A percentile compares a stretch with the other conserved stretches of the same genome.
phyloP scores from a whole-genome alignment of 1,139 yeast genomes.

The Candida labiduridarum region DNA sequence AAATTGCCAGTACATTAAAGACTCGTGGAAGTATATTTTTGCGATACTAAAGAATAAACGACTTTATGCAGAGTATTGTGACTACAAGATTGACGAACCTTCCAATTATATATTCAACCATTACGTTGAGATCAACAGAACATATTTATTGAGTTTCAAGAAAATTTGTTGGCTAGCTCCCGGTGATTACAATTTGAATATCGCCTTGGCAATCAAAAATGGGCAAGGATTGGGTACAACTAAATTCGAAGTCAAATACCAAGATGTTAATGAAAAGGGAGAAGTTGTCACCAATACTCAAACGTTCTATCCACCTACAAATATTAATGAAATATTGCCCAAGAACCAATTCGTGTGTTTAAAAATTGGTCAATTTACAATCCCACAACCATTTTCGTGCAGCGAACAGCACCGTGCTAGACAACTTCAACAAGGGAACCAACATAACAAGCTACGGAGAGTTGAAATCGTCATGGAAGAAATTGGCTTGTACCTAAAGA shows the following conservation, averaged over 20 bases:
- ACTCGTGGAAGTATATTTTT: slow-evolving; percentile 60
- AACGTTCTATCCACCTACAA: slow-evolving; percentile 57
- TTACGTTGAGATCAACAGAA: slow-evolving; percentile 48
- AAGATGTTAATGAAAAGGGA: slow-evolving; percentile 22
- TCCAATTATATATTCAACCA: slow-evolving; percentile 47
- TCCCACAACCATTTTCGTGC: slow-evolving; percentile 17
- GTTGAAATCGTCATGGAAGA: slow-evolving; percentile 60
- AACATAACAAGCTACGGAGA: slow-evolving; percentile 32
- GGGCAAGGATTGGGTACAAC: slow-evolving; percentile 64
- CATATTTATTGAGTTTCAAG: slow-evolving; percentile 52
- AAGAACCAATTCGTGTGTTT: slow-evolving; percentile 53
- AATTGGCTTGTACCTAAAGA: slow-evolving; percentile 55
- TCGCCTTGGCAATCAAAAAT: slow-evolving; percentile 55
- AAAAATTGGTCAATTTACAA: slow-evolving; percentile 51
- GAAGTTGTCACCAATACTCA: slow-evolving; percentile 21
- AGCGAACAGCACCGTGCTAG: background rate
- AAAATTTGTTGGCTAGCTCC: slow-evolving; percentile 52
- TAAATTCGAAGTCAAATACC: slow-evolving; percentile 48
- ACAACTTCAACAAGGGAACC: slow-evolving; percentile 2
- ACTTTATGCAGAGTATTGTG: slow-evolving; percentile 54
- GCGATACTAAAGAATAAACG: slow-evolving; percentile 53
- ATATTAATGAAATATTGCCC: slow-evolving; percentile 60
- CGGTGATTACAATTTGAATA: slow-evolving; percentile 53
- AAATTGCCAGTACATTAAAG: slow-evolving; percentile 37
- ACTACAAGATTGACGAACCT: slow-evolving; percentile 55